Evolutionary conservation across 2,329 filamentous ascomycete genomes (phyloP).

Genomic region (Aspergillus texensis): DNA sequence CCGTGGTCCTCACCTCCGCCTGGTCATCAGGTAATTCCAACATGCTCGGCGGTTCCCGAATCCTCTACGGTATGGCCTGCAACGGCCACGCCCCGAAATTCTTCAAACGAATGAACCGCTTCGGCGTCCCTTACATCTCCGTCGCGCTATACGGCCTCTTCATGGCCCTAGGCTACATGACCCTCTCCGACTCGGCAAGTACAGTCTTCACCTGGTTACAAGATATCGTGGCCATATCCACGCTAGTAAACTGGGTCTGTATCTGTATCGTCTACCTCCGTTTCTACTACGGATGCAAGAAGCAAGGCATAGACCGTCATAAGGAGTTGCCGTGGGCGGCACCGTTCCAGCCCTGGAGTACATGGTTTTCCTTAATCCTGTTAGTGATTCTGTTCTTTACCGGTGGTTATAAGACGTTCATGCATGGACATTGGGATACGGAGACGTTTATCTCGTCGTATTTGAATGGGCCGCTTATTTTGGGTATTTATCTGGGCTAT

Average conservation of each 20-base stretch:
- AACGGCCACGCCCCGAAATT: constrained; percentile 56
- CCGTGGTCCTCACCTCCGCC: constrained; percentile 72
- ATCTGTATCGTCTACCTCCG: constrained; percentile 58
- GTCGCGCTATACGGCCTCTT: constrained; percentile 44
- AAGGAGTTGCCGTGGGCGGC: constrained; percentile 52
- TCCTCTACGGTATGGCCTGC: constrained; percentile 51
- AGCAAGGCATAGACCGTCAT: constrained; percentile 38
- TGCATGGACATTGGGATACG: constrained; percentile 40
- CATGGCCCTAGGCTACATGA: constrained; percentile 58
- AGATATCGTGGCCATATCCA: constrained; percentile 53
- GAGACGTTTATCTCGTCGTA: constrained; percentile 66
- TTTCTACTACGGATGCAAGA: constrained; percentile 50
- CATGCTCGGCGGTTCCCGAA: constrained; percentile 58
- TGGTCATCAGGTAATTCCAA: constrained; percentile 71
- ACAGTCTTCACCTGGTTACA: constrained; percentile 67
- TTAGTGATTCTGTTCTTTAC: constrained; percentile 66
- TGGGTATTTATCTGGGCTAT: constrained; percentile 52
- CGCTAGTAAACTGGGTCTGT: constrained; percentile 59
- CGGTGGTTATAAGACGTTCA: constrained; percentile 62
- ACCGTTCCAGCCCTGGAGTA: constrained; percentile 60
- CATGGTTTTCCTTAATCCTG: constrained; percentile 59
- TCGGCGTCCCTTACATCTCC: constrained; percentile 50
- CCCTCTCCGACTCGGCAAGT: constrained; percentile 57
- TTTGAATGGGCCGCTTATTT: constrained; percentile 62
- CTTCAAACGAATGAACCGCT: constrained; percentile 39